Percentiles rank a stretch among this genome's conserved stretches.
phyloP scores from a whole-genome alignment of 371 early-diverging fungal genomes.

The Mortierella sp. region DNA sequence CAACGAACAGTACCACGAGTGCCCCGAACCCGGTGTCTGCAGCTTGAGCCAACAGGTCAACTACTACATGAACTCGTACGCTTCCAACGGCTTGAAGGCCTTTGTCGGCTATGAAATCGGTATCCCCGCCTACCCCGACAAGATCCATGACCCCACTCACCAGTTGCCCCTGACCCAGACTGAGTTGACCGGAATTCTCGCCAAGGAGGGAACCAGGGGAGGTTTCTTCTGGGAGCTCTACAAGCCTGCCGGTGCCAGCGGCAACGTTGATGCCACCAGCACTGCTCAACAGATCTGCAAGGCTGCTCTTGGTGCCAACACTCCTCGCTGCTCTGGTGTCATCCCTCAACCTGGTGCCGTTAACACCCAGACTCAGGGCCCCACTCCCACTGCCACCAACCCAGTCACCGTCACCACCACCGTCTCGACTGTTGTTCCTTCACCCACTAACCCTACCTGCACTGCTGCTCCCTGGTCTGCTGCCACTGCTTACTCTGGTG shows the following conservation, averaged over 20 bases:
- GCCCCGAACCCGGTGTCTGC: constrained; percentile 39
- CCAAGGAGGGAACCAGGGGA: constrained; percentile 40
- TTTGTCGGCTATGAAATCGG: constrained; percentile 52
- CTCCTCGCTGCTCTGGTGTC: constrained; percentile 48
- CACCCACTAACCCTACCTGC: constrained; percentile 23
- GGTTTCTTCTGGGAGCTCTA: constrained; percentile 56
- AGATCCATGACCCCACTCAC: constrained; percentile 43
- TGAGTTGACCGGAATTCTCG: constrained; percentile 35
- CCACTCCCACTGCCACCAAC: constrained; percentile 7
- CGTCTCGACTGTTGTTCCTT: constrained; percentile 10
- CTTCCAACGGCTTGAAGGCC: constrained; percentile 40
- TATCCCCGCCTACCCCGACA: constrained; percentile 53
- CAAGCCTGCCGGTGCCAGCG: constrained; percentile 31
- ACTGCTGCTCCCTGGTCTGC: constrained; percentile 39
- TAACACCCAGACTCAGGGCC: background rate
- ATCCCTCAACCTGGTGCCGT: constrained; percentile 33
- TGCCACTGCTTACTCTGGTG: constrained; percentile 53
- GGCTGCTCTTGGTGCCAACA: constrained; percentile 48
- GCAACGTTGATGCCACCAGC: constrained; percentile 36
- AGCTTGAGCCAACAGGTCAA: constrained; percentile 44
- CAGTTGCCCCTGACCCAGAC: constrained; percentile 45
- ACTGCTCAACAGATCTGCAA: constrained; percentile 50
- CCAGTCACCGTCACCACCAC: constrained; percentile 5
- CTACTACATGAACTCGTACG: constrained; percentile 54
- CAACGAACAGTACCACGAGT: constrained; percentile 46